Base-by-base conservation (phyloP, 495 filamentous ascomycete species). In the Aspergillus cavernicola region DNA sequence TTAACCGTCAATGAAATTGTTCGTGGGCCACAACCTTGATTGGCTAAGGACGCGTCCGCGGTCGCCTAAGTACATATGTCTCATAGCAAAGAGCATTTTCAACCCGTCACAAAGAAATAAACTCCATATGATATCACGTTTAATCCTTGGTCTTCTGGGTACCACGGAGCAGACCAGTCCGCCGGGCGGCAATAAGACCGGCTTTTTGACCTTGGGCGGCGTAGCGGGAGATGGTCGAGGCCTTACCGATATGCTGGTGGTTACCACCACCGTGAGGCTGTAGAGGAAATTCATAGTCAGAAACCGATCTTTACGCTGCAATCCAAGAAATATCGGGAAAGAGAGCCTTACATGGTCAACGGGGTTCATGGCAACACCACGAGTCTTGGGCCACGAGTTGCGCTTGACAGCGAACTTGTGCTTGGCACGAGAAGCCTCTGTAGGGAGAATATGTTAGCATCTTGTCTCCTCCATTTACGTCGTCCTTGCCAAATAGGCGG, bases 351-450 rank as follows among this genome's bases (percentile, higher is more conserved):
- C 83, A 87, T 97, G 93, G 80, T 98, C 93, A 64, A 98, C 93
- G 60, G 93, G 93, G 80, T 99, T 99, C 93, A 99, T 99, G 75
- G 93, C 93, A 83, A 99, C 93, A 95, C 93, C 93, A 90, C 93
- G 92, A 84, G 93, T 99, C 88, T 95, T 97, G 74, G 95, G 93
- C 93, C 95, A 97, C 67, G 83, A 89, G 89, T 97, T 97, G 71
- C 95, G 88, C 90, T 99, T 99, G 80, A 95, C 93, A 61, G 89
- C 90, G 81, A 95, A 97, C 88, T 98, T 97, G 74, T 96, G 90
- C 88, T 93, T 96, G 67, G 92, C 92, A 68, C 92, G 89, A 59
- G 92, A 96, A 61, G 92, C 92, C 90, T 97, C 59, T 61, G 59
- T 61, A 50, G 35, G 15, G 6, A 37, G 10, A n/a, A n/a, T n/a